Evolutionary conservation across 2,329 filamentous ascomycete genomes (phyloP).

Genomic region (Pestalotiopsis fici): DNA sequence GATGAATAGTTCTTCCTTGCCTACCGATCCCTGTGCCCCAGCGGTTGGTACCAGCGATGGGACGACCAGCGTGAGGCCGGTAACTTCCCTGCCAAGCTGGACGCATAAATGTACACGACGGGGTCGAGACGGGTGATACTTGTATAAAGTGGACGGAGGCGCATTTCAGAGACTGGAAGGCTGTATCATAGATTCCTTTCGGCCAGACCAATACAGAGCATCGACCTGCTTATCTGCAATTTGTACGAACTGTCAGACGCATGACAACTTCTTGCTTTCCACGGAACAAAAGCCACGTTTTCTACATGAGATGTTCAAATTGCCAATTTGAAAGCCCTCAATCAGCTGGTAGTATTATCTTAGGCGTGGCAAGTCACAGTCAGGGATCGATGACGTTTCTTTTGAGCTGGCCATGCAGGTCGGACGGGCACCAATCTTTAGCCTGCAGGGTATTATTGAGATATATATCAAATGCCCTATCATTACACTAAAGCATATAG

Average conservation of each 20-base stretch:
- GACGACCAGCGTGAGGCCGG: slow-evolving; percentile 50
- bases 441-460: background rate
- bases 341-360: no score
- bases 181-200: slow-evolving; percentile 24
- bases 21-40: slow-evolving; percentile 97
- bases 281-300: background rate
- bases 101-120: slow-evolving; percentile 44
- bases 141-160: background rate
- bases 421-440: background rate
- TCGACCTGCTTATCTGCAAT: background rate
- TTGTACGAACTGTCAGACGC: background rate
- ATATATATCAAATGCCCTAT: background rate
- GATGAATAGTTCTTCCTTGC: slow-evolving; percentile 84
- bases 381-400: background rate
- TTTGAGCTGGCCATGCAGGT: background rate
- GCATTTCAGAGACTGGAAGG: background rate
- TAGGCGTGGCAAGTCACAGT: background rate
- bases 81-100: slow-evolving; percentile 68
- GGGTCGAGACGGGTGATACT: background rate
- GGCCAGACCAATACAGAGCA: slow-evolving; percentile 21
- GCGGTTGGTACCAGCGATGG: slow-evolving; percentile 80
- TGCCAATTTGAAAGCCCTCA: no score
- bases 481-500: background rate
- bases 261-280: background rate
- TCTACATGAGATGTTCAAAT: no score